Base-by-base conservation (phyloP, 78 protist species). In the Chrysochromulina parva region DNA sequence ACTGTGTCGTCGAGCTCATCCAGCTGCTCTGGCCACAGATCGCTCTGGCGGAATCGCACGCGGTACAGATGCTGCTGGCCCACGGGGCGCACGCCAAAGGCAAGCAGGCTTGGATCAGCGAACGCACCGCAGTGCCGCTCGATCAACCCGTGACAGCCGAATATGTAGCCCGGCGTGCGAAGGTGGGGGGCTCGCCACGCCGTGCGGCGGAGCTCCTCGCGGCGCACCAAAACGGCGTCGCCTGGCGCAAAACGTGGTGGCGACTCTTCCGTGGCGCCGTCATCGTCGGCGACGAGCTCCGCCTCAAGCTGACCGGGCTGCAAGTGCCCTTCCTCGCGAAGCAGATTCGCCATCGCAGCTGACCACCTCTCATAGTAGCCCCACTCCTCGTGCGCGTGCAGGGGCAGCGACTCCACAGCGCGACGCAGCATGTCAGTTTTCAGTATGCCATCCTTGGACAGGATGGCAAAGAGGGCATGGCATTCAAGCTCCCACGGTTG, bases 91-190 rank as follows among this genome's bases (percentile, higher is more conserved):
- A 11, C 54, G 55, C 91, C 19, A 19, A 47, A 38, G 65, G 91
- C 91, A 20, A 55, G 84, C 24, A 69, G 26, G 59, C 1, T 0
- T 28, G 91, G 91, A 55, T 59, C 71, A 1, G 38, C 80, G 55
- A 69, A 90, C 38, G 20, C 73, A 10, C 94, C 94, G 38, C 1
- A 7, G 78, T 1, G 7, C 5, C 69, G 26, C 55, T 71, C 91
- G 50, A 92, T 80, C 14, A 62, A 81, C 13, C 94, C 94, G 16
- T 6, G 16, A 6, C 38, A 48, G 57, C 90, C 91, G 58, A 74
- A 76, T 6, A 92, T 1, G 80, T 92, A 92, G 3, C 94, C 94
- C 3, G 94, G 94, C 17, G 88, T 88, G 38, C 94, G 91, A 13
- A 88, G 65, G 90, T 92, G 94, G 24, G 94, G 94, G 81, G 17